Conservation (phyloP, 352 stramenopile species). For the Aphanomyces cochlioides region DNA sequence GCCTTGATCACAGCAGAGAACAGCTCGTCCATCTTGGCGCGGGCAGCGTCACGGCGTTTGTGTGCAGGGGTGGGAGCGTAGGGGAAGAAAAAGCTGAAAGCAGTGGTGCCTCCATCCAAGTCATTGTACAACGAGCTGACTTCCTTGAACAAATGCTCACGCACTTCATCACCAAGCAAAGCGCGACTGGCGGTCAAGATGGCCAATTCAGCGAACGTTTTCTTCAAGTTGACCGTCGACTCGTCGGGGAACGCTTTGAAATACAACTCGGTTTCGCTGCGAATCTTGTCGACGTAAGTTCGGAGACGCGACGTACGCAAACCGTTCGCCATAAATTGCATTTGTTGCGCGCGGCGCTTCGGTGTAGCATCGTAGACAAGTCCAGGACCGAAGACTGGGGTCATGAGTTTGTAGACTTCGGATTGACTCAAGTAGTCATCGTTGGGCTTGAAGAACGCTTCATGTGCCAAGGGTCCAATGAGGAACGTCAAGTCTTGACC, state of each 20-base stretch:
- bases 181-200: constrained; percentile 89
- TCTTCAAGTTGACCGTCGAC: constrained; percentile 79
- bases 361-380: constrained; percentile 80
- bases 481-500: constrained; percentile 89
- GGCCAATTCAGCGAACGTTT: constrained; percentile 81
- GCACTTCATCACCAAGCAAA: constrained; percentile 88
- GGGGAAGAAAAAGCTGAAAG: constrained; percentile 89
- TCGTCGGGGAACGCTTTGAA: constrained; percentile 49
- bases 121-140: constrained; percentile 87
- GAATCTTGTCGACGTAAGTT: constrained; percentile 89
- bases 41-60: constrained; percentile 56
- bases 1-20: constrained; percentile 86
- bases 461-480: constrained; percentile 83
- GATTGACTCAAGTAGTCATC: constrained; percentile 88
- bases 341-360: constrained; percentile 87
- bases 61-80: constrained; percentile 82
- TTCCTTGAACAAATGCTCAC: constrained; percentile 87
- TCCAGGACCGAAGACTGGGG: constrained; percentile 85
- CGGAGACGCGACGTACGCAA: constrained; percentile 76
- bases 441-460: constrained; percentile 86
- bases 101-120: constrained; percentile 89
- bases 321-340: constrained; percentile 86
- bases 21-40: constrained; percentile 82
- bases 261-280: constrained; percentile 78
- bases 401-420: constrained; percentile 92